Conservation (phyloP, 2,329 filamentous ascomycete genomes). For the Xylariaceae sp. region DNA sequence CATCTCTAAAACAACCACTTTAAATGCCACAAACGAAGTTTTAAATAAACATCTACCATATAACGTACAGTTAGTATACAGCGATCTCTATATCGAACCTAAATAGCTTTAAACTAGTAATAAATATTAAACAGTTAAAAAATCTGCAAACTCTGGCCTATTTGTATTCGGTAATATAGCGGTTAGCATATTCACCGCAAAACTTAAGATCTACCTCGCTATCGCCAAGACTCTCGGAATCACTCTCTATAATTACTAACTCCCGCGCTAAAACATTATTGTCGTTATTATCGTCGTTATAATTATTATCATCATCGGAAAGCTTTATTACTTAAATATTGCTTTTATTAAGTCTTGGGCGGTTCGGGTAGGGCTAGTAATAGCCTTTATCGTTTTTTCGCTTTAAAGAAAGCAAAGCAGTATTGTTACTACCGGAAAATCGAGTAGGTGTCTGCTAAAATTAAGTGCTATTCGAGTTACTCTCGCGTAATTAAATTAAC, state of each 20-base stretch:
- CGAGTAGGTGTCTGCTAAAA: no score
- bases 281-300: not conserved
- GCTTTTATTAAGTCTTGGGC: not conserved
- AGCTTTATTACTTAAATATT: not conserved
- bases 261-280: not conserved
- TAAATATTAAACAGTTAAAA: not conserved
- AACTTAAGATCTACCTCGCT: not conserved
- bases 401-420: not conserved
- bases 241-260: not conserved
- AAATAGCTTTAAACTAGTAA: not conserved
- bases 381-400: not conserved
- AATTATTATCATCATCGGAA: not conserved
- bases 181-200: not conserved
- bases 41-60: slow-evolving; percentile 3
- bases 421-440: no score
- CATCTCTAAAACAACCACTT: not conserved
- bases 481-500: no score
- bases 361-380: not conserved
- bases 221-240: not conserved
- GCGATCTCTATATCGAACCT: slow-evolving; percentile 1
- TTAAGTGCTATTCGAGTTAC: no score
- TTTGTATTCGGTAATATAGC: not conserved
- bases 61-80: not conserved
- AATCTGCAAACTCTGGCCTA: not conserved
- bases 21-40: not conserved